Evolutionary conservation across 495 filamentous ascomycete genomes (phyloP).

Genomic region (Cudoniella acicularis): DNA sequence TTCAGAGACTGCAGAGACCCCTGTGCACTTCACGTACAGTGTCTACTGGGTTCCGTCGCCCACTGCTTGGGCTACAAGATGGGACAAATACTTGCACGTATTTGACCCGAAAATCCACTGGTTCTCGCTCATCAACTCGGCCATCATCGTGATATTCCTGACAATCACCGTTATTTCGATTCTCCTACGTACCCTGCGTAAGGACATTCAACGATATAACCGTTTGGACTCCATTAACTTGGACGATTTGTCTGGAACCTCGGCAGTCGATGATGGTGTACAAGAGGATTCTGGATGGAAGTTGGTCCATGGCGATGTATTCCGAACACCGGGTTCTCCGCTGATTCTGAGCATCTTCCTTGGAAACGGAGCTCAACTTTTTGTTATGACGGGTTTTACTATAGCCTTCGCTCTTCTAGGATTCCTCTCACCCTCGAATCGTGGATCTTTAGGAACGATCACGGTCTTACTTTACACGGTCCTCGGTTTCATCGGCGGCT

Average conservation of each 20-base stretch:
- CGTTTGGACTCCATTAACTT: conserved; percentile 80
- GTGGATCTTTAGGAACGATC: conserved; percentile 85
- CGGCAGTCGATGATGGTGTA: conserved; percentile 81
- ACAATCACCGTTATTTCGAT: conserved; percentile 87
- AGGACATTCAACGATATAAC: conserved; percentile 96
- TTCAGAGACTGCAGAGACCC: conserved; percentile 60
- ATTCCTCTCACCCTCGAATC: conserved; percentile 91
- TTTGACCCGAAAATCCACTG: conserved; percentile 96
- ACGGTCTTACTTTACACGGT: conserved; percentile 90
- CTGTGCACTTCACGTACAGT: conserved; percentile 84
- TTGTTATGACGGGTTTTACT: conserved; percentile 94
- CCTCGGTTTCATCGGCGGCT: conserved; percentile 90
- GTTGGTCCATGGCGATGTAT: conserved; percentile 95
- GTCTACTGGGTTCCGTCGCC: conserved; percentile 76
- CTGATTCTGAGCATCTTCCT: conserved; percentile 83
- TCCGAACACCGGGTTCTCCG: conserved; percentile 78
- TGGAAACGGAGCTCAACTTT: conserved; percentile 92
- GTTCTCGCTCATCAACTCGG: conserved; percentile 94
- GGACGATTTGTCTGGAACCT: conserved; percentile 76
- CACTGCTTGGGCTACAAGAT: conserved; percentile 91
- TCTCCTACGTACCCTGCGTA: conserved; percentile 77
- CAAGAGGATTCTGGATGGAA: conserved; percentile 99
- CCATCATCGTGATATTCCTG: conserved; percentile 88
- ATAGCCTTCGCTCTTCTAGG: conserved; percentile 91
- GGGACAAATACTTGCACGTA: conserved; percentile 97